These are phyloP conservation scores for Gracilaria vermiculophylla DNA, from an alignment of 23 red algal genomes.

Conservation along the genomic window DNA sequence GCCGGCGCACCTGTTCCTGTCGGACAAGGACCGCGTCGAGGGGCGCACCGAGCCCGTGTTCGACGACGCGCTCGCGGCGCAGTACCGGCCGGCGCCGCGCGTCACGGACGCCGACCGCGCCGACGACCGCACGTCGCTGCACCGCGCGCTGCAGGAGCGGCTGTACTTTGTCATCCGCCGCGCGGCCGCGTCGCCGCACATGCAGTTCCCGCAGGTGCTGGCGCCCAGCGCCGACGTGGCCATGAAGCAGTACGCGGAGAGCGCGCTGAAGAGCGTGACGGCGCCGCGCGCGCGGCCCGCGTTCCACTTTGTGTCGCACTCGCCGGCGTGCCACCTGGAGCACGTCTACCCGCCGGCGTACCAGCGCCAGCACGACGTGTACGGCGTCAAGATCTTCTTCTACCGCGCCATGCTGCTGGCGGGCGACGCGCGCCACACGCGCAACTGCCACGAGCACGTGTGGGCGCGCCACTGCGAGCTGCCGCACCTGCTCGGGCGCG, in stretches of 20 bases:
- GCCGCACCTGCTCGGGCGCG: not conserved
- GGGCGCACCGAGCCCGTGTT: conserved; percentile 10
- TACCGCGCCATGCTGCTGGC: conserved; percentile 67
- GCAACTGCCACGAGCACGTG: conserved; percentile 29
- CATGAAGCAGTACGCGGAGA: conserved; percentile 61
- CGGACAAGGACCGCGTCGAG: conserved; percentile 51
- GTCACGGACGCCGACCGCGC: conserved; percentile 76
- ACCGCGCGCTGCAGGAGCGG: conserved; percentile 63
- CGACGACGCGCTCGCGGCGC: conserved; percentile 46
- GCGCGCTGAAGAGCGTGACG: conserved; percentile 62
- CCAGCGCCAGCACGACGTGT: conserved; percentile 72
- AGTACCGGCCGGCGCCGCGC: conserved; percentile 74
- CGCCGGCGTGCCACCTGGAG: conserved; percentile 73
- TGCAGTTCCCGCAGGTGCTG: conserved; percentile 83
- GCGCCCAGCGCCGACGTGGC: conserved; percentile 19
- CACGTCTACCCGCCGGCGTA: conserved; percentile 70
- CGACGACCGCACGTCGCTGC: conserved; percentile 58
- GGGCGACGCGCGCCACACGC: not conserved
- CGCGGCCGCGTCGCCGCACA: not conserved
- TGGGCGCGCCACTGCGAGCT: conserved; percentile 54
- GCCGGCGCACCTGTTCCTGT: conserved; percentile 47
- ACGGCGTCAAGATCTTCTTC: conserved; percentile 92
- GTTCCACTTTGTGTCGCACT: conserved; percentile 67
- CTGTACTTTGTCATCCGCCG: conserved; percentile 85
- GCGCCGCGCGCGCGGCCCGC: not conserved